These are phyloP conservation scores for Rhizophlyctis rosea DNA, from an alignment of 192 early-diverging fungal species.

Conservation along the genomic window DNA sequence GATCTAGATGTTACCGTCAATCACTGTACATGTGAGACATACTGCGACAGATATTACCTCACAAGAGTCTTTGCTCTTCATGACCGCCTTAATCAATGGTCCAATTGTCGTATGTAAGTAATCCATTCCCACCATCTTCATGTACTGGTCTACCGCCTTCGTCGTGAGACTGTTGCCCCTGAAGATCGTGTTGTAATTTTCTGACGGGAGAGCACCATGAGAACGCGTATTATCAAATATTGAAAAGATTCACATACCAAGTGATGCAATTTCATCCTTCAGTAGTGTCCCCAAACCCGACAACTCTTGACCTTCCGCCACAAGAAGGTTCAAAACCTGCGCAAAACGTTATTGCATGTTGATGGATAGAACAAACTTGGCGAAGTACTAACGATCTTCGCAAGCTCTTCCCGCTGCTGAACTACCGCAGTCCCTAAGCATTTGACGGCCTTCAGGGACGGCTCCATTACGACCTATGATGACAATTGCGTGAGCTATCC, in stretches of 20 bases:
- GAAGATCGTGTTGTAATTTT: slow-evolving; percentile 56
- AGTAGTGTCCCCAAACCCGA: slow-evolving; percentile 26
- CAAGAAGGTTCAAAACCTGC: slow-evolving; percentile 35
- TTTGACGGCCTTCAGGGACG: slow-evolving; percentile 35
- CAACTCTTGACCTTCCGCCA: slow-evolving; percentile 31
- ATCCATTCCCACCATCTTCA: slow-evolving; percentile 47
- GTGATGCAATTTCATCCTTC: slow-evolving; percentile 37
- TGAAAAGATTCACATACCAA: slow-evolving; percentile 28
- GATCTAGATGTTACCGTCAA: slow-evolving; percentile 9
- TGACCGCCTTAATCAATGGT: slow-evolving; percentile 16
- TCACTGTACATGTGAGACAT: neutral
- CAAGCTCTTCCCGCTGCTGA: slow-evolving; percentile 35
- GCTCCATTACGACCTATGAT: slow-evolving; percentile 29
- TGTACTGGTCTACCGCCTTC: slow-evolving; percentile 56
- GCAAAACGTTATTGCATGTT: neutral
- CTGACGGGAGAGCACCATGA: slow-evolving; percentile 24
- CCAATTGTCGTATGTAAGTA: slow-evolving; percentile 44
- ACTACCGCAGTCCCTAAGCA: slow-evolving; percentile 25
- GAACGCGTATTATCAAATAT: slow-evolving; percentile 8
- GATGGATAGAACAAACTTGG: neutral
- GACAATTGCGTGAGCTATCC: neutral
- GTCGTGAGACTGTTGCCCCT: slow-evolving; percentile 55
- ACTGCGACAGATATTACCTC: slow-evolving; percentile 21
- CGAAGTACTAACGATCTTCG: slow-evolving; percentile 23
- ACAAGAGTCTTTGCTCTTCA: slow-evolving; percentile 20